Conservation (phyloP, 2,329 filamentous ascomycete species). For the Ustulina deusta region DNA sequence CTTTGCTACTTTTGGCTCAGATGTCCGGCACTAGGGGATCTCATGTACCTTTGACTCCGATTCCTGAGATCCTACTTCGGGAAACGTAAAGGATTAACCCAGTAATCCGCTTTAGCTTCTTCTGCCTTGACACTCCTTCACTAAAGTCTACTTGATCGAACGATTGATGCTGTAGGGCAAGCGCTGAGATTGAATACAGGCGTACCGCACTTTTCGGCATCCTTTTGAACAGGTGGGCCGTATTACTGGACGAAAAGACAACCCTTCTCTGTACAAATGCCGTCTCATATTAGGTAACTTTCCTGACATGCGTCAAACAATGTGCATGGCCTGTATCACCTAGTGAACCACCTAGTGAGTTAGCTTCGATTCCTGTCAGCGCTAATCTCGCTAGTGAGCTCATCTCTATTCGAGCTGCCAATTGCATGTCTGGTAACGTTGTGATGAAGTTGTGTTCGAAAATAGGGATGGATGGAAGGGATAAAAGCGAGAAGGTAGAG, state of each 20-base stretch:
- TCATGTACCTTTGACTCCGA: slow-evolving; percentile 1
- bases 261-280: background rate
- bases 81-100: slow-evolving; percentile 17
- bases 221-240: background rate
- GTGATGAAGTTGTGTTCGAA: slow-evolving; percentile 13
- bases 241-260: background rate
- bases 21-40: slow-evolving; percentile 26
- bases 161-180: background rate
- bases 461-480: background rate
- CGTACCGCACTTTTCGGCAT: background rate
- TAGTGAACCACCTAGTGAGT: too few relatives aligned
- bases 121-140: background rate
- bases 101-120: slow-evolving; percentile 1
- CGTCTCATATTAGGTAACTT: slow-evolving; percentile 17
- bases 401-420: slow-evolving; percentile 2
- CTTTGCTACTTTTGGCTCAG: slow-evolving; percentile 21
- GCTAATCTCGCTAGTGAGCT: too few relatives aligned
- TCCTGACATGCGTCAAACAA: slow-evolving; percentile 15
- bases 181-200: background rate
- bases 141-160: background rate
- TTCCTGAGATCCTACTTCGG: background rate
- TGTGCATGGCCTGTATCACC: slow-evolving; percentile 13
- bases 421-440: slow-evolving; percentile 25
- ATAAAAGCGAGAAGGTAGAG: slow-evolving; percentile 1
- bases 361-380: too few relatives aligned